Conservation (phyloP, 2,329 filamentous ascomycete genomes). For the Trichoderma brevicompactum region DNA sequence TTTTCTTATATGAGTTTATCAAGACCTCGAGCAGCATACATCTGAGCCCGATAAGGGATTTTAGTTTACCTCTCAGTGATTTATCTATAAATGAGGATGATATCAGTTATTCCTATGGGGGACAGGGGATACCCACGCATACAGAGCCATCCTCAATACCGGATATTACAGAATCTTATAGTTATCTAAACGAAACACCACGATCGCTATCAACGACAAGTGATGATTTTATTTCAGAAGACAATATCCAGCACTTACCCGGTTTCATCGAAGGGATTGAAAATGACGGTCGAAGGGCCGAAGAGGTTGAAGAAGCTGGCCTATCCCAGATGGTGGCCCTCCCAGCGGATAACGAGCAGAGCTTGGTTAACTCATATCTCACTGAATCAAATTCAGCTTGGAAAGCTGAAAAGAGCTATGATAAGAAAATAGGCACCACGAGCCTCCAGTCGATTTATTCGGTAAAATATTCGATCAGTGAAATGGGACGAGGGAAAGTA, state of each 20-base stretch:
- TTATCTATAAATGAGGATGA: background rate
- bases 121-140: background rate
- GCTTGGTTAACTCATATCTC: background rate
- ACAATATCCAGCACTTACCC: background rate
- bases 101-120: background rate
- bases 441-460: background rate
- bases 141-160: too few relatives aligned
- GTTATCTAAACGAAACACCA: background rate
- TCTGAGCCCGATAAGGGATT: background rate
- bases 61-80: background rate
- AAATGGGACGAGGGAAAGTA: background rate
- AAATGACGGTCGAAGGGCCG: background rate
- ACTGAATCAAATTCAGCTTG: background rate
- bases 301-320: background rate
- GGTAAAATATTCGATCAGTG: background rate
- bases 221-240: background rate
- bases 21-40: background rate
- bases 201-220: background rate
- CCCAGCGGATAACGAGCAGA: conserved; percentile 1
- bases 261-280: background rate
- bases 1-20: background rate
- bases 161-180: background rate
- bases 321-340: conserved; percentile 1
- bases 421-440: conserved; percentile 6
- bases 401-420: background rate